Base-by-base conservation (phyloP, 306 rosid species). In the Prunus fruticosa region DNA sequence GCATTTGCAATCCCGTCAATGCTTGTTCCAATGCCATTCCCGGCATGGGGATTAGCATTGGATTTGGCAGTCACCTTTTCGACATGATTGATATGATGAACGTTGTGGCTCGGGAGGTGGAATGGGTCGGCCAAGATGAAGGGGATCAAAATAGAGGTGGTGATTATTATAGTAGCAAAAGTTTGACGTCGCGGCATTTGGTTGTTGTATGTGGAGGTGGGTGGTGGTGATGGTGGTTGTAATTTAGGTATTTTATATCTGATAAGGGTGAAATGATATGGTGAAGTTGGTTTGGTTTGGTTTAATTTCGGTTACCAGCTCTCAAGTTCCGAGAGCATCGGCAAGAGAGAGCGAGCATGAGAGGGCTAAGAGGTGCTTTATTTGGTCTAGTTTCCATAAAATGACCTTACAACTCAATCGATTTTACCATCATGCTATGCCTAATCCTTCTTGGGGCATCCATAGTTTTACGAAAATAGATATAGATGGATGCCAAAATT, bases 311-410 rank as follows among this genome's bases (percentile, higher is more conserved):
- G 5, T 64, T 19, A 3, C 15, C 76, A 41, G 62, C 80, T 63
- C 83, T 61, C 78, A 60, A 15, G 14, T 4, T 57, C 73, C 75
- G 81, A 85, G 81, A 88, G 80, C 71, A 23, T 12, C 71, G 66
- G 65, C 2, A 23, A 14, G 60, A 41, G 64, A 1, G 41, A 6
- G 20, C 22, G 30, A 45, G 28, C 1, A 19, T 16, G 53, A 22
- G 60, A 1, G 54, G 18, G 28, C 15, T 0, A 11, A 14, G 22
- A 30, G 41, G 50, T 27, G 25, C 76, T 73, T 53, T 54, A 23
- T 46, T 46, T 46, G 57, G 28, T 22, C 5, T 62, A 28, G 67
- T 62, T 62, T 19, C n/a, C 67, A 5, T 4, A 27, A 61, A 25
- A 27, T 61, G 43, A 61, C 66, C 41, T 13, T 61, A 14, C 32